phyloP scores from a whole-genome alignment of 306 rosid species.

The Myrica gale region DNA sequence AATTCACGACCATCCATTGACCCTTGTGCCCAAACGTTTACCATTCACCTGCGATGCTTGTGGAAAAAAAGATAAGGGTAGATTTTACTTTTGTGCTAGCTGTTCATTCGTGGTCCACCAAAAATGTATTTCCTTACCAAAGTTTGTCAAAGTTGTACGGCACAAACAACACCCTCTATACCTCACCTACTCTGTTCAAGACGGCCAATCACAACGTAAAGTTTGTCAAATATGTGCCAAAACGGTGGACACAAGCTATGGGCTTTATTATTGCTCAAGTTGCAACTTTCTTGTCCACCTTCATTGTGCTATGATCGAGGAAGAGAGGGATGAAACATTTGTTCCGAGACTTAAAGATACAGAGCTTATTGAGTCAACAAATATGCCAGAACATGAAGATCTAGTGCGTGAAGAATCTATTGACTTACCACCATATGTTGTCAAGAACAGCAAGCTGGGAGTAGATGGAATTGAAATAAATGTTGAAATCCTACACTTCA shows the following conservation, averaged over 20 bases:
- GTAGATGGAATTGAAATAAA: not conserved
- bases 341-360: not conserved
- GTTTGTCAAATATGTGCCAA: not conserved
- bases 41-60: not conserved
- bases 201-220: not conserved
- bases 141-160: not conserved
- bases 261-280: not conserved
- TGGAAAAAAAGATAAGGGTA: not conserved
- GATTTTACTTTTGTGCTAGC: accelerated
- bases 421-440: not conserved
- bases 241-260: not conserved
- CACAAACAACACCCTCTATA: not conserved
- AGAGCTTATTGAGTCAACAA: not conserved
- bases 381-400: no score
- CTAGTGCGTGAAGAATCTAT: not conserved
- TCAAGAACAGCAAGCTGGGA: not conserved
- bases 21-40: accelerated
- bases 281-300: not conserved
- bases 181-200: not conserved
- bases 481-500: not conserved
- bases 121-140: accelerated
- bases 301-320: not conserved
- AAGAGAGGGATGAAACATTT: not conserved
- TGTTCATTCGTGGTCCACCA: not conserved
- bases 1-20: not conserved